Percentiles rank a stretch among this genome's conserved stretches.
phyloP scores from a whole-genome alignment of 306 rosid genomes.

The Hippophae gyantsensis region DNA sequence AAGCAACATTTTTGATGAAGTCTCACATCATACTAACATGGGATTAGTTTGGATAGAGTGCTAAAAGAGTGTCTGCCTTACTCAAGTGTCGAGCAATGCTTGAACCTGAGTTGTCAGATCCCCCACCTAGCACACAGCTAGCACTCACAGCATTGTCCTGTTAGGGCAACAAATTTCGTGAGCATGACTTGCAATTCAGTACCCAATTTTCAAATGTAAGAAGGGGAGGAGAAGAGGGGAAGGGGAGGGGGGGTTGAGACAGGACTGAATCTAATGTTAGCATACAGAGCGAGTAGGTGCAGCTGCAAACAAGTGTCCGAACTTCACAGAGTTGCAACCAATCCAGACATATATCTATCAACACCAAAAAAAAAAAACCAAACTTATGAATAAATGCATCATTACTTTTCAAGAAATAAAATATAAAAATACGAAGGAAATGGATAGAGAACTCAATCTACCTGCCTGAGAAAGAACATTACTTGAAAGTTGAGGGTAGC shows the following conservation, averaged over 20 bases:
- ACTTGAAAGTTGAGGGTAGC: slow-evolving; percentile 67
- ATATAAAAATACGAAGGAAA: not conserved
- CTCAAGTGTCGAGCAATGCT: slow-evolving; percentile 80
- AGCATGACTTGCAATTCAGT: not conserved
- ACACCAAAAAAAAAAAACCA: not conserved
- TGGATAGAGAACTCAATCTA: not conserved
- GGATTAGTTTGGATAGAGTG: no score
- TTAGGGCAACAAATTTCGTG: slow-evolving; percentile 2
- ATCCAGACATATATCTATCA: slow-evolving; percentile 75
- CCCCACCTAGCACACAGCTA: slow-evolving; percentile 75
- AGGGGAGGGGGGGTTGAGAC: not conserved
- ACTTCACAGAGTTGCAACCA: slow-evolving; percentile 68
- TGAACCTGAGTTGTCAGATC: slow-evolving; percentile 78
- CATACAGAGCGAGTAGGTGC: slow-evolving; percentile 72
- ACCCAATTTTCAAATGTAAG: not conserved
- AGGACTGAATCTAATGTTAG: not conserved
- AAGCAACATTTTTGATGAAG: no score
- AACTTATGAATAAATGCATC: not conserved
- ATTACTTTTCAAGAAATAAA: not conserved
- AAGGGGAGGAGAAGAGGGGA: not conserved
- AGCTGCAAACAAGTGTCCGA: slow-evolving; percentile 78
- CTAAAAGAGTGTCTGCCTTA: slow-evolving; percentile 4
- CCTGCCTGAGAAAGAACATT: slow-evolving; percentile 71
- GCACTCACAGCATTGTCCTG: slow-evolving; percentile 56
- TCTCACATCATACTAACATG: no score